Evolutionary conservation across 2,329 filamentous ascomycete species (phyloP).

Genomic region (Alternaria brassicae): DNA sequence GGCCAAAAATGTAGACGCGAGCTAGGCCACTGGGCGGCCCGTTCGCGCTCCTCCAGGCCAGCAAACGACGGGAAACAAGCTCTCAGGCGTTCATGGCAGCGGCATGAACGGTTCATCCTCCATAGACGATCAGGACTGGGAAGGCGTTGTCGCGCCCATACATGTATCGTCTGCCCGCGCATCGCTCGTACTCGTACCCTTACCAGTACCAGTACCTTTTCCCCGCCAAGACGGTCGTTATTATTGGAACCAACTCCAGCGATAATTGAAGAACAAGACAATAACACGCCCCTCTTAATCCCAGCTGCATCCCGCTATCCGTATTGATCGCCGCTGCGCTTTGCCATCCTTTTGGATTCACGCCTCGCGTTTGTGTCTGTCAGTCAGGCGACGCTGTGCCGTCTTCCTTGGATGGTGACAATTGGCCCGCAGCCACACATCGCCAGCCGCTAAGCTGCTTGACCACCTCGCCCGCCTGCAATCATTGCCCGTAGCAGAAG

Average conservation of each 20-base stretch:
- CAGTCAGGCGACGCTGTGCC: conserved; percentile 37
- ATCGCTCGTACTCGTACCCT: conserved; percentile 24
- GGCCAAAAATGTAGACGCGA: conserved; percentile 31
- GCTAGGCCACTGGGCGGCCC: conserved; percentile 23
- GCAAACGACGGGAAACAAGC: conserved; percentile 5
- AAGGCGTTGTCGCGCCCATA: neutral
- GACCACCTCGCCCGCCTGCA: conserved; percentile 19
- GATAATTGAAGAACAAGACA: conserved; percentile 16
- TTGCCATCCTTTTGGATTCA: conserved; percentile 5
- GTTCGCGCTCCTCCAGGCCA: conserved; percentile 5
- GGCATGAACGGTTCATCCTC: neutral
- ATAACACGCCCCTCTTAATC: conserved; percentile 1
- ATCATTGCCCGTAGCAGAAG: conserved; percentile 36
- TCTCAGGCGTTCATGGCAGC: neutral
- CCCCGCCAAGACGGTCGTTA: conserved; percentile 33
- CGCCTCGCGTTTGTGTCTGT: conserved; percentile 16
- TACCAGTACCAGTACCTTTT: conserved; percentile 18
- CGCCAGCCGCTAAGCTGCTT: conserved; percentile 28
- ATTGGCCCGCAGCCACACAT: conserved; percentile 36
- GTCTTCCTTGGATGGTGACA: conserved; percentile 29
- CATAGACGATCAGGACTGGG: neutral
- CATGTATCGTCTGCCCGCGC: conserved; percentile 21
- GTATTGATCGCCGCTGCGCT: conserved; percentile 20
- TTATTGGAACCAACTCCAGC: conserved; percentile 30
- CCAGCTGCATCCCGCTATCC: neutral